Conservation (phyloP, 2,329 filamentous ascomycete genomes). For the Aspergillus pseudotamarii region DNA sequence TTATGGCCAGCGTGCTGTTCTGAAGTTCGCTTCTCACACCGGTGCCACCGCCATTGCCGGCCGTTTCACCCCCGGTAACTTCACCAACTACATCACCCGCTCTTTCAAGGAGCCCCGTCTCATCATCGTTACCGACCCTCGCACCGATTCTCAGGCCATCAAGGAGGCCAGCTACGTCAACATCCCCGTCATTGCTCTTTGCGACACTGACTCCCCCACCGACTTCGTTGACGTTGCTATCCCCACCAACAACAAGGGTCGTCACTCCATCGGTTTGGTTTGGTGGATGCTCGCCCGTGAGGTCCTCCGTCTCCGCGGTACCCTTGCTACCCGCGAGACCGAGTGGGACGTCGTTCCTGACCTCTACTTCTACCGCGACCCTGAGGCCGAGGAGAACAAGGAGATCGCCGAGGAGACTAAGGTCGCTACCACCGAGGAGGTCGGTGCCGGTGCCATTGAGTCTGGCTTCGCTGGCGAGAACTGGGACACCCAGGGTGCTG, state of each 20-base stretch:
- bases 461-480: constrained; percentile 75
- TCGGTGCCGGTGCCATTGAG: constrained; percentile 76
- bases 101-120: constrained; percentile 99
- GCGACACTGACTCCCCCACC: constrained; percentile 98
- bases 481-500: constrained; percentile 76
- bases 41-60: constrained; percentile 97
- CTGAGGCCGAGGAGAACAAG: constrained; percentile 99
- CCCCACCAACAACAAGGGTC: constrained; percentile 99
- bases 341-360: constrained; percentile 99
- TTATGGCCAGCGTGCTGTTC: constrained; percentile 98
- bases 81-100: constrained; percentile 99
- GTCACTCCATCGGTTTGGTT: constrained; percentile 95
- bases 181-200: constrained; percentile 98
- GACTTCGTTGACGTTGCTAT: constrained; percentile 99
- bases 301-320: constrained; percentile 97
- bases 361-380: constrained; percentile 99
- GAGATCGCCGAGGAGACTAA: constrained; percentile 82
- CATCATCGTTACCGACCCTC: constrained; percentile 98
- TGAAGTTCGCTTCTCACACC: constrained; percentile 99
- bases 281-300: constrained; percentile 99
- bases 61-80: constrained; percentile 99
- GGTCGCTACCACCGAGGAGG: constrained; percentile 81
- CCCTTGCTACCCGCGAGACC: constrained; percentile 90
- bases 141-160: constrained; percentile 99
- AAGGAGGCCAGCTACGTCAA: constrained; percentile 99